A percentile compares a stretch with the other conserved stretches of the same genome.
phyloP scores from a whole-genome alignment of 2,329 filamentous ascomycete genomes.

The Neonectria hederae region DNA sequence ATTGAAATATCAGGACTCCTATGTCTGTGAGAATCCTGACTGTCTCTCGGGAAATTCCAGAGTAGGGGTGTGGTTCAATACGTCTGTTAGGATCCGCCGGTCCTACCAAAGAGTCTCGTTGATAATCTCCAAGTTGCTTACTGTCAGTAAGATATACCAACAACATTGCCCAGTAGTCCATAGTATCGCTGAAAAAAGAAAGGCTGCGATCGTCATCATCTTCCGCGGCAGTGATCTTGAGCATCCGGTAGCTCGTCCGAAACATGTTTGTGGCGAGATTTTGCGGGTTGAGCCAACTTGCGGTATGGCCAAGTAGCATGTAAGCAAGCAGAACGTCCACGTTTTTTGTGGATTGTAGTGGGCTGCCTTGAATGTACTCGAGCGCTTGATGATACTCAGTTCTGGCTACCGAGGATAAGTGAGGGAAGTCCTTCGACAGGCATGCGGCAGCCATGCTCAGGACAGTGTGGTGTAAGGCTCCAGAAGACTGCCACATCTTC shows the following conservation, averaged over 20 bases:
- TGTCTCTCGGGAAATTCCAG: constrained; percentile 29
- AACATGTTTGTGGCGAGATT: constrained; percentile 33
- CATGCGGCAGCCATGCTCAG: constrained; percentile 40
- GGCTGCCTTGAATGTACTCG: constrained; percentile 3
- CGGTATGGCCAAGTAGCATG: constrained; percentile 31
- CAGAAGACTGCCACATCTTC: constrained; percentile 31
- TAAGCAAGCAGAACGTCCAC: constrained; percentile 22
- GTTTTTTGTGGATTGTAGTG: not conserved
- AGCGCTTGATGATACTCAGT: constrained; percentile 27
- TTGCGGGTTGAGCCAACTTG: constrained; percentile 35
- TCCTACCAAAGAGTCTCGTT: not conserved
- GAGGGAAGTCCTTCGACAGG: constrained; percentile 32
- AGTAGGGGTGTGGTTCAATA: constrained; percentile 30
- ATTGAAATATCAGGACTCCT: constrained; percentile 31
- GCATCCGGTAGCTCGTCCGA: constrained; percentile 15
- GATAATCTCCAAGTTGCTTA: constrained; percentile 22
- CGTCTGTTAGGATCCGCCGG: not conserved
- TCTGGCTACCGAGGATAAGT: constrained; percentile 14
- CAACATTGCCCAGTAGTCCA: constrained; percentile 41
- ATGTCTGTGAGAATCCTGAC: constrained; percentile 26
- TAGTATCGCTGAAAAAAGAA: constrained; percentile 30
- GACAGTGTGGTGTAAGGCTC: constrained; percentile 33
- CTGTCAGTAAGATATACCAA: constrained; percentile 35
- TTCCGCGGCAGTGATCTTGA: constrained; percentile 3
- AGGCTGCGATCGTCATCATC: not conserved